Conservation (phyloP, 2,329 filamentous ascomycete genomes). For the Botrytis galanthina region DNA sequence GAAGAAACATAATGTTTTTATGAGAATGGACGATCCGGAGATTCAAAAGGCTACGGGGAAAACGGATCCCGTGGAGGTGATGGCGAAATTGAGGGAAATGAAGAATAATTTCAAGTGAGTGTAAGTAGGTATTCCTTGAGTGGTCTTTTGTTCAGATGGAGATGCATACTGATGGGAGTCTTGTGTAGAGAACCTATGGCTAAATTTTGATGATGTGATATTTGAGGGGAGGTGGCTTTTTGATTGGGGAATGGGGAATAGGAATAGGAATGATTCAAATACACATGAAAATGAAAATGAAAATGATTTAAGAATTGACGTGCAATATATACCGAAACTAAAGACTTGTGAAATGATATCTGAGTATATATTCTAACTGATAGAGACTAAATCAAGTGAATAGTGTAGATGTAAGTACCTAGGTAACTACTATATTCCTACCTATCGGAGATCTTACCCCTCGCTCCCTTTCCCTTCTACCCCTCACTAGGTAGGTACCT, state of each 20-base stretch:
- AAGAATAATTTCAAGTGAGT: slow-evolving; percentile 62
- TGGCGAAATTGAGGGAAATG: slow-evolving; percentile 82
- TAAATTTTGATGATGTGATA: background rate
- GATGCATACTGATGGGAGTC: background rate
- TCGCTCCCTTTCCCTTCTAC: background rate
- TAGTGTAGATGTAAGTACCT: background rate
- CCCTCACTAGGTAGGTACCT: background rate
- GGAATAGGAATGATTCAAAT: too few relatives aligned
- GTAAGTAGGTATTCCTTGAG: background rate
- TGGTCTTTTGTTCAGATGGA: accelerated
- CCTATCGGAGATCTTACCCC: background rate
- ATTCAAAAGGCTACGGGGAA: slow-evolving; percentile 83
- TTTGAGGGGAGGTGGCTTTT: background rate
- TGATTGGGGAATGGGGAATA: background rate
- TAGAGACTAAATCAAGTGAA: background rate
- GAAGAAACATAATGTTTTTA: slow-evolving; percentile 97
- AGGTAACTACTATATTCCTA: background rate
- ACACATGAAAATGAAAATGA: too few relatives aligned
- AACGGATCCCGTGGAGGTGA: slow-evolving; percentile 77
- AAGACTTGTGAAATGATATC: background rate
- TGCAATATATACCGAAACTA: background rate
- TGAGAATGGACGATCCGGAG: slow-evolving; percentile 82
- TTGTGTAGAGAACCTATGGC: background rate
- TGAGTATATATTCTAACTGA: background rate
- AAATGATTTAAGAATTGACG: background rate